Percentiles rank a stretch among this genome's conserved stretches.
These are phyloP conservation scores for Aspergillus novofumigatus DNA, from an alignment of 2,329 filamentous ascomycete genomes.

Conservation along the genomic window DNA sequence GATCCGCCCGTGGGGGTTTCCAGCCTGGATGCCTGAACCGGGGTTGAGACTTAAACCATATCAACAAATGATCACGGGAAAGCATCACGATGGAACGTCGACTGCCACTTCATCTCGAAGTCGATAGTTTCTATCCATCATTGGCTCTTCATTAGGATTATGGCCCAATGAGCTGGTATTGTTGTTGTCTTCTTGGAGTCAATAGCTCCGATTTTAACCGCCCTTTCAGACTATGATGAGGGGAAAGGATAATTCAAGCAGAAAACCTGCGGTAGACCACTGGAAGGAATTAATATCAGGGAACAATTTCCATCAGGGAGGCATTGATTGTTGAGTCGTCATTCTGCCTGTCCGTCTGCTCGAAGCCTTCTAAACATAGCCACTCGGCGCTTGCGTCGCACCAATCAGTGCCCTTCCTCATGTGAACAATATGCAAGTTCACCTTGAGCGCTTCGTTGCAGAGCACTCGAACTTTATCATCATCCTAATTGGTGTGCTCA, in stretches of 20 bases:
- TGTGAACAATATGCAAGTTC: slow-evolving; percentile 6
- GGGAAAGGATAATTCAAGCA: neutral
- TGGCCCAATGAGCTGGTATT: neutral
- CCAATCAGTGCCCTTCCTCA: slow-evolving; percentile 20
- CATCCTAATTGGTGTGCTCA: slow-evolving; percentile 14
- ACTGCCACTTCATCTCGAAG: neutral
- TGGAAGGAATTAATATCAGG: neutral
- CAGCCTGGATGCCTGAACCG: slow-evolving; percentile 14
- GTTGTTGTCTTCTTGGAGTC: neutral
- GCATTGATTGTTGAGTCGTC: neutral
- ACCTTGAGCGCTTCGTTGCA: slow-evolving; percentile 21
- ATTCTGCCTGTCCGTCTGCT: neutral
- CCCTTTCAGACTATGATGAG: neutral
- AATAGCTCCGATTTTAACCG: neutral
- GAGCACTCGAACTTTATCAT: neutral
- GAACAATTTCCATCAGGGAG: neutral
- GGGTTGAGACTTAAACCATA: neutral
- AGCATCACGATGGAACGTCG: neutral
- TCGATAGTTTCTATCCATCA: neutral
- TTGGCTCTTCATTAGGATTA: neutral
- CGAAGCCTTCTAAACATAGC: slow-evolving; percentile 28
- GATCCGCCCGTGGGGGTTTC: neutral
- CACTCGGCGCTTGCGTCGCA: slow-evolving; percentile 22
- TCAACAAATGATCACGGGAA: no score
- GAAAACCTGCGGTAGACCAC: neutral